Evolutionary conservation across 1,139 yeast species (phyloP).

Genomic region (Pichia sp.): DNA sequence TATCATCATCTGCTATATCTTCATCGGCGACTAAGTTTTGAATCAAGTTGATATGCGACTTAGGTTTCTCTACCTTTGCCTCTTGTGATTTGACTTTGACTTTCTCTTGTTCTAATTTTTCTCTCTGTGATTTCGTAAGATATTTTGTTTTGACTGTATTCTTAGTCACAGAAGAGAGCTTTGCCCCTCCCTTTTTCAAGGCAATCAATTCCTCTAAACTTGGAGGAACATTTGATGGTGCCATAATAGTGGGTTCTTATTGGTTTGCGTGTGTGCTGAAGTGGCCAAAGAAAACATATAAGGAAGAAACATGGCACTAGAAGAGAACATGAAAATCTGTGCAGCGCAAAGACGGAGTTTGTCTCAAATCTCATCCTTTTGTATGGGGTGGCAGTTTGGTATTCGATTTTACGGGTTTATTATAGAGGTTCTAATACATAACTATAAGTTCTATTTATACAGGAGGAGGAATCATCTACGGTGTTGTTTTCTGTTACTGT

Average conservation of each 20-base stretch:
- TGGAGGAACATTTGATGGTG: conserved; percentile 30
- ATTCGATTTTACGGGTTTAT: no score
- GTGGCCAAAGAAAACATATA: no score
- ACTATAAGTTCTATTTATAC: neutral
- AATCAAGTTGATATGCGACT: neutral
- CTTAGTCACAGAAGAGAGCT: conserved; percentile 27
- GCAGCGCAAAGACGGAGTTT: no score
- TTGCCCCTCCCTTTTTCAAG: conserved; percentile 1
- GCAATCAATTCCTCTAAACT: conserved; percentile 29
- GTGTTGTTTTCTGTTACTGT: conserved; percentile 41
- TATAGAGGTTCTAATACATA: no score
- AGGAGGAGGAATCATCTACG: conserved; percentile 6
- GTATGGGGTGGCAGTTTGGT: no score
- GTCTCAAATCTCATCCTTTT: no score
- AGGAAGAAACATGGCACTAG: no score
- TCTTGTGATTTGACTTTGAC: neutral
- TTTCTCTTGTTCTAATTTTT: conserved; percentile 33
- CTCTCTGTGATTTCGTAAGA: conserved; percentile 48
- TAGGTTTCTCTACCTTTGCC: conserved; percentile 20
- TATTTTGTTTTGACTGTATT: conserved; percentile 39
- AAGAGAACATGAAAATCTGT: no score
- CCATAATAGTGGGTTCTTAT: conserved; percentile 6
- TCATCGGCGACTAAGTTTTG: neutral
- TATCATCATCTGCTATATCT: neutral
- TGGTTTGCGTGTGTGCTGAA: no score